Evolutionary conservation across 108 stramenopile species (phyloP).

Genomic region (Nitzschia sp.): DNA sequence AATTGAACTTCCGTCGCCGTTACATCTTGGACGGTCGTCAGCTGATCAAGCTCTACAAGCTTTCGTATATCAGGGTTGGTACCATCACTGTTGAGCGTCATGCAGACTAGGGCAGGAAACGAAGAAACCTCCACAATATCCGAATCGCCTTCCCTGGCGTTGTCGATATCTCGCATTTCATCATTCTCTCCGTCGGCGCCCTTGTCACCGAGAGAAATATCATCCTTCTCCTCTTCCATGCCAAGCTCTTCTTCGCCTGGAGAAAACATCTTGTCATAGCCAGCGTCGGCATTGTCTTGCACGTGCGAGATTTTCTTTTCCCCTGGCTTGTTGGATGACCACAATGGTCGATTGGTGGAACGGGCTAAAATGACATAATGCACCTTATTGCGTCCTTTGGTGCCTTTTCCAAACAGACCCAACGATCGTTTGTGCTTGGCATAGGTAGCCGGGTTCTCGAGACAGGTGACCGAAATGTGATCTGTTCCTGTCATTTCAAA

Average conservation of each 20-base stretch:
- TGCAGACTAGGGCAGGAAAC: constrained; percentile 74
- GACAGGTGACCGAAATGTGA: constrained; percentile 42
- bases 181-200: constrained; percentile 34
- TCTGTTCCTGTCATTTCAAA: constrained; percentile 51
- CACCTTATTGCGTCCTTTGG: constrained; percentile 67
- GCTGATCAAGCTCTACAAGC: constrained; percentile 72
- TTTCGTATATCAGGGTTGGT: constrained; percentile 86
- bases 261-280: constrained; percentile 49
- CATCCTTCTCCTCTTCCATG: constrained; percentile 33
- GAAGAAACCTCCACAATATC: constrained; percentile 66
- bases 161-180: constrained; percentile 20
- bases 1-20: constrained; percentile 65
- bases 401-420: constrained; percentile 48
- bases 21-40: constrained; percentile 76
- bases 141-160: constrained; percentile 9
- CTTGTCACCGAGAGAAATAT: constrained; percentile 32
- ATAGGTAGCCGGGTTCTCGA: constrained; percentile 51
- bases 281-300: constrained; percentile 18
- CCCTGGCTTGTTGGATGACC: constrained; percentile 23
- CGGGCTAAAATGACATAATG: constrained; percentile 71
- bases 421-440: constrained; percentile 60
- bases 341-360: constrained; percentile 70
- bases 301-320: constrained; percentile 8
- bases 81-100: constrained; percentile 77
- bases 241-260: constrained; percentile 44